Evolutionary conservation across 2,329 filamentous ascomycete genomes (phyloP), one percentile per base, ranked within the genome.

Genomic region (Calycina herbarum): DNA sequence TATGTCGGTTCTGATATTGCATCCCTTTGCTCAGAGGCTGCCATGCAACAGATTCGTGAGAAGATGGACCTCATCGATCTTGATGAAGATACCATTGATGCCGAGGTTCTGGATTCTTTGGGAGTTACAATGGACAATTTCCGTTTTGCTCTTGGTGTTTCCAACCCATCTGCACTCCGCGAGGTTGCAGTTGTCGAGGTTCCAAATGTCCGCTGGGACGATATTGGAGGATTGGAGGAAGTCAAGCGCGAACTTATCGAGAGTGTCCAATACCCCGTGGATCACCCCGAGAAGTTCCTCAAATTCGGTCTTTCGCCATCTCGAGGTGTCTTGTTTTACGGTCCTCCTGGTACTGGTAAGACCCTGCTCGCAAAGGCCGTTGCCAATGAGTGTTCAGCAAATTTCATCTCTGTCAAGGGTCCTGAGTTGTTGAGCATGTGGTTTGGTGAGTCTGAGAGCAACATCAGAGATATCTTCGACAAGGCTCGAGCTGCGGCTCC

Each of bases 81-180:
- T 40, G 95, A 99, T 71, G 95, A 99, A 82, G 95, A 99, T 77
- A 99, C 95, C 68, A 99, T 99, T 69, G 95, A 99, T 75, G 95
- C 95, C 35, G 95, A 99, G 83, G 95, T 99, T 62, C 87, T 99
- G 63, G 95, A 99, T 82, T 98, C 95, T 57, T 89, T 99, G 58
- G 95, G 95, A 78, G 95, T 99, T 59, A 99, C 95, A 68, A 98
- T 98, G 93, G 95, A 99, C 81, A 99, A 99, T 87, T 99, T 99
- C 92, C 92, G 94, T 75, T 99, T 97, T 76, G 94, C 95, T 67
- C 91, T 99, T 61, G 95, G 95, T 75, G 94, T 97, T 67, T 97
- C 94, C 80, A 99, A 99, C 87, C 95, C 95, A 74, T 98, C 95
- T 71, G 95, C 95, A 72, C 93, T 99, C 64, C 95, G 95, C 80